Conservation (phyloP, 495 filamentous ascomycete genomes). For the Cercophora samala region DNA sequence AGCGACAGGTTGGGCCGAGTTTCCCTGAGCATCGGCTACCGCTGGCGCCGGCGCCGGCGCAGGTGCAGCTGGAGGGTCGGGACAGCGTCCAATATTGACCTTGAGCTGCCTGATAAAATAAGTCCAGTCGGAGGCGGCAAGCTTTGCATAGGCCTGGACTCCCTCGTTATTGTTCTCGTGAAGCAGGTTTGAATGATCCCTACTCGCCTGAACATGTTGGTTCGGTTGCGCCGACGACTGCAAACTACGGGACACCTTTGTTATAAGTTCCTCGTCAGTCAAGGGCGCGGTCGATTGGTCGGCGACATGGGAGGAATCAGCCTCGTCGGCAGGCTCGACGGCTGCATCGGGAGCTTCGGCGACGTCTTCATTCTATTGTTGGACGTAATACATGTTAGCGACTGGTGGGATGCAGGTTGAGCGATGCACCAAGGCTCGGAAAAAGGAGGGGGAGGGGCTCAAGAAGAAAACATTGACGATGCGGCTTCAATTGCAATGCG, state of each 20-base stretch:
- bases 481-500: constrained; percentile 18
- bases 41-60: not conserved
- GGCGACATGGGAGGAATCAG: constrained; percentile 40
- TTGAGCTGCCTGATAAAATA: constrained; percentile 81
- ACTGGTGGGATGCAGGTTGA: not conserved
- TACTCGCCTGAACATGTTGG: constrained; percentile 59
- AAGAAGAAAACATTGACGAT: constrained; percentile 3
- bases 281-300: constrained; percentile 48
- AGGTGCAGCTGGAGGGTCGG: not conserved
- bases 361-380: constrained; percentile 24
- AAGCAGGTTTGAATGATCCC: constrained; percentile 68
- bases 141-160: constrained; percentile 88
- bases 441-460: constrained; percentile 16
- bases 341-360: constrained; percentile 20
- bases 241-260: constrained; percentile 60
- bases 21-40: constrained; percentile 51
- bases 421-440: not conserved
- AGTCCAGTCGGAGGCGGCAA: constrained; percentile 89
- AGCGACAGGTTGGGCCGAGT: constrained; percentile 34
- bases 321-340: constrained; percentile 37
- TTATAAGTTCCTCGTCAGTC: constrained; percentile 60
- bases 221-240: constrained; percentile 56
- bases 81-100: constrained; percentile 75
- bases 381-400: constrained; percentile 10
- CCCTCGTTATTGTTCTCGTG: constrained; percentile 68